phyloP scores from a whole-genome alignment of 106 monocot genomes.

The Dioscorea dumetorum region DNA sequence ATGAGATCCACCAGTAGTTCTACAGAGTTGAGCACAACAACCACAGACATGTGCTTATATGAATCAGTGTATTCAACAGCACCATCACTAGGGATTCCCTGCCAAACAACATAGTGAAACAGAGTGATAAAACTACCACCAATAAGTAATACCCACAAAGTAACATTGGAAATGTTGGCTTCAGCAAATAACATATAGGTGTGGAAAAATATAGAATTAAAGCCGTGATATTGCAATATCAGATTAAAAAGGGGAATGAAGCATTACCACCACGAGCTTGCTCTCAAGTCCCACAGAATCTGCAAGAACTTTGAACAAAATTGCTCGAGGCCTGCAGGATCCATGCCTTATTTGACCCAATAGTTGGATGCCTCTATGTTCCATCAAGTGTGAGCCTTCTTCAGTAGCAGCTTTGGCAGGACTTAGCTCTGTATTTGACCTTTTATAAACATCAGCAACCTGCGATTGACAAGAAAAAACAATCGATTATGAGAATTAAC shows the following conservation, averaged over 20 bases:
- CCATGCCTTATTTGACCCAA: constrained; percentile 95
- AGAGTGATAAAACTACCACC: too few relatives aligned
- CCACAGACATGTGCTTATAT: constrained; percentile 90
- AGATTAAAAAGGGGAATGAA: not conserved
- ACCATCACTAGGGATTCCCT: constrained; percentile 92
- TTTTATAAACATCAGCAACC: constrained; percentile 93
- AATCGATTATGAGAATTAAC: too few relatives aligned
- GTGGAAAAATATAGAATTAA: too few relatives aligned
- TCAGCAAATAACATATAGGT: too few relatives aligned
- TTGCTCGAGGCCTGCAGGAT: constrained; percentile 88
- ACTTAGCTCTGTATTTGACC: constrained; percentile 63
- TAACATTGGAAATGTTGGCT: too few relatives aligned
- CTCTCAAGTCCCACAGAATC: constrained; percentile 91
- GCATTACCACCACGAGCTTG: constrained; percentile 86
- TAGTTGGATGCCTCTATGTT: constrained; percentile 76
- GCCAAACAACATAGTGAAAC: not conserved
- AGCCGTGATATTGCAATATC: too few relatives aligned
- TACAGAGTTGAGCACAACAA: constrained; percentile 66
- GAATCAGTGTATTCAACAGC: constrained; percentile 64
- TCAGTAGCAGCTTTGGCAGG: constrained; percentile 74
- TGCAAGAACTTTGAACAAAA: constrained; percentile 98
- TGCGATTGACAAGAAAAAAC: constrained; percentile 1
- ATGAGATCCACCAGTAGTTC: constrained; percentile 96
- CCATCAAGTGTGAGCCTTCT: constrained; percentile 53
- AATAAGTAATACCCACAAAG: too few relatives aligned